phyloP scores from a whole-genome alignment of 2,329 filamentous ascomycete species.

The Samsoniella hepiali region DNA sequence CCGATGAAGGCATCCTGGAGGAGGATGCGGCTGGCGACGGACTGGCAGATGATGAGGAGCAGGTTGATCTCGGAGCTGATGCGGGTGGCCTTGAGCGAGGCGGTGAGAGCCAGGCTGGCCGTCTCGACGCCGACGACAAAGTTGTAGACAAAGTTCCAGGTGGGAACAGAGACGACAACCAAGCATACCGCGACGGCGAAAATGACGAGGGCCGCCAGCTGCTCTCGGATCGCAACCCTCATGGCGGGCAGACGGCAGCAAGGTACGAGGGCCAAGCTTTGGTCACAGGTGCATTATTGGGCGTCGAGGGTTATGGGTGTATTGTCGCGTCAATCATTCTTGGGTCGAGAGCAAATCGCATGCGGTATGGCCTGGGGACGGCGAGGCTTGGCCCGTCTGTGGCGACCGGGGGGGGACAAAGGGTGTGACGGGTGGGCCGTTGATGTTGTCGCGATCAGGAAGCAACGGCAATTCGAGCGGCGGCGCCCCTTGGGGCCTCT shows the following conservation, averaged over 20 bases:
- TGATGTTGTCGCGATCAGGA: neutral
- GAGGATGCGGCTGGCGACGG: slow-evolving; percentile 65
- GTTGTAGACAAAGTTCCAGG: slow-evolving; percentile 57
- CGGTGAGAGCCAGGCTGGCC: slow-evolving; percentile 69
- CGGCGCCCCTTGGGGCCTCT: slow-evolving; percentile 11
- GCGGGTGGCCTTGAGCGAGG: slow-evolving; percentile 81
- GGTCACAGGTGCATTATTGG: slow-evolving; percentile 6
- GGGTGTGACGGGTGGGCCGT: neutral
- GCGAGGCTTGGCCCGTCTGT: neutral
- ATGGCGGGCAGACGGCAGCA: slow-evolving; percentile 43
- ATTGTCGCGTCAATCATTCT: neutral
- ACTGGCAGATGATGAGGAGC: slow-evolving; percentile 70
- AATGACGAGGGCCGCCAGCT: slow-evolving; percentile 78
- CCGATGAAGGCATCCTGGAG: slow-evolving; percentile 51
- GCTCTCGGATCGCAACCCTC: slow-evolving; percentile 84
- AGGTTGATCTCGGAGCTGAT: slow-evolving; percentile 75
- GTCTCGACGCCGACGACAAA: slow-evolving; percentile 53
- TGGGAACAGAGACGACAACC: slow-evolving; percentile 77
- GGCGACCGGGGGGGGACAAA: neutral
- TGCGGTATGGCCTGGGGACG: neutral
- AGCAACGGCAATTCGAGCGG: neutral
- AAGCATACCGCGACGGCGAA: slow-evolving; percentile 71
- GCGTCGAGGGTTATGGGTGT: neutral
- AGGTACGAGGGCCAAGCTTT: neutral
- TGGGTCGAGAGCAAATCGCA: neutral